Conservation (phyloP, 306 rosid species). For the Cucumis hystrix region DNA sequence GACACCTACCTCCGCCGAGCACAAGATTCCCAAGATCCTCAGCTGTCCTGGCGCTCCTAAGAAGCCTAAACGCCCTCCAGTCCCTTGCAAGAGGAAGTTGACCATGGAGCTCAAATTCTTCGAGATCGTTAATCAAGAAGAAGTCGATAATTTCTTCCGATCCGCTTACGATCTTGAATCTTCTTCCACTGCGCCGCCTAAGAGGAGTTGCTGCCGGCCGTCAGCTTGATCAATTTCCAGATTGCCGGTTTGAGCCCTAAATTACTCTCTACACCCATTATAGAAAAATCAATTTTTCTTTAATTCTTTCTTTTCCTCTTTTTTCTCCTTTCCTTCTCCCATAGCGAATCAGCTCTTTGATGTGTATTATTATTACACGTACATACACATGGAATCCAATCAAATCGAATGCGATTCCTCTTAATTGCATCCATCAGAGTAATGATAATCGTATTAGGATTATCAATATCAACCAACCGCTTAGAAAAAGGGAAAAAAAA, state of each 20-base stretch:
- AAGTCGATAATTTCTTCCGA: conserved; percentile 37
- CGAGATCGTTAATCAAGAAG: conserved; percentile 28
- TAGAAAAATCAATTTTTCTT: conserved; percentile 5
- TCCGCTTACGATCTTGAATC: conserved; percentile 18
- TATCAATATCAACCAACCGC: background rate
- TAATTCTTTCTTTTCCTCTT: background rate
- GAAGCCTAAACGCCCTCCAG: conserved; percentile 19
- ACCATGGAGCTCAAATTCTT: conserved; percentile 31
- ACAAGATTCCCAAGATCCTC: conserved; percentile 24
- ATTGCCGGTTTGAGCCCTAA: conserved; percentile 21
- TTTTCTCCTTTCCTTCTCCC: background rate
- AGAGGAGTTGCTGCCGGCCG: conserved; percentile 12
- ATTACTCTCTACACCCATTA: conserved; percentile 14
- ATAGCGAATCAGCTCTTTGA: conserved; percentile 5
- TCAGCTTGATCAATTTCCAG: background rate
- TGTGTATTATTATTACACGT: conserved; percentile 9
- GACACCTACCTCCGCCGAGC: conserved; percentile 30
- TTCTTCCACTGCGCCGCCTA: background rate
- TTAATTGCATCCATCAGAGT: conserved; percentile 4
- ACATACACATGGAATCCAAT: conserved; percentile 2
- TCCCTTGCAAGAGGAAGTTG: conserved; percentile 32
- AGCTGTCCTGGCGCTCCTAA: conserved; percentile 45
- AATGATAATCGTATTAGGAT: background rate
- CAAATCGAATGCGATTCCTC: background rate
- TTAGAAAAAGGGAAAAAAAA: background rate